Evolutionary conservation across 768 basidiomycete species (phyloP), one percentile per base, ranked within the genome.

Genomic region (Trametes cingulata): DNA sequence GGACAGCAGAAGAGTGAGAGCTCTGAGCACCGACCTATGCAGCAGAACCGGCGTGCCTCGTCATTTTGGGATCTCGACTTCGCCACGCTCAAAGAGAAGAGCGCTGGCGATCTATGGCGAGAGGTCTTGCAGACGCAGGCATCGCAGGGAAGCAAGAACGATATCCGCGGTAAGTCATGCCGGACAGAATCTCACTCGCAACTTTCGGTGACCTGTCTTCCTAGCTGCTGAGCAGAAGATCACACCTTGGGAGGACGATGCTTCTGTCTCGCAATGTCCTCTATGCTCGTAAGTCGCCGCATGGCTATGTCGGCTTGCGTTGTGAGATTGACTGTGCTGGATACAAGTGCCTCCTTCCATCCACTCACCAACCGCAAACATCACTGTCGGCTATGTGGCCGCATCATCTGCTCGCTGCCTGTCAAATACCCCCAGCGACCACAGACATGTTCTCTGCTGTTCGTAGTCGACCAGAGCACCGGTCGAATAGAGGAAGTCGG

Each of bases 191-290:
- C 15, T 4, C 17, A n/a, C 17, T 50, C 9, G 10, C 2, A 1
- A 10, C 6, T 20, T 50, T 17, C n/a, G 4, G 27, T 56, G 41
- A 48, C 27, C 25, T 10, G 13, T 37, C 53, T 33, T 35, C 47
- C 43, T 43, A 91, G 88, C 82, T 53, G 88, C 87, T 3, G 96
- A 99, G 73, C 95, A 96, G 73, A 79, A 83, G 43, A 95, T 99
- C 65, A 94, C 97, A 2, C 93, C 93, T 5, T 99, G 96, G 96
- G 86, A 97, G 71, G 86, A 90, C 40, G 96, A 98, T 69, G 77
- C 82, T 1, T 67, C 78, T 3, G 93, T 87, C 0, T 83, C 81
- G 45, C 85, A 86, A 60, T 99, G 96, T 76, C 89, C 93, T 1
- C 76, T 96, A 62, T 99, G 96, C 84, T 72, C 69, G 93, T 91